Base-by-base conservation (phyloP, 139 green algal species). In the Chlamydomonas schloesseri region DNA sequence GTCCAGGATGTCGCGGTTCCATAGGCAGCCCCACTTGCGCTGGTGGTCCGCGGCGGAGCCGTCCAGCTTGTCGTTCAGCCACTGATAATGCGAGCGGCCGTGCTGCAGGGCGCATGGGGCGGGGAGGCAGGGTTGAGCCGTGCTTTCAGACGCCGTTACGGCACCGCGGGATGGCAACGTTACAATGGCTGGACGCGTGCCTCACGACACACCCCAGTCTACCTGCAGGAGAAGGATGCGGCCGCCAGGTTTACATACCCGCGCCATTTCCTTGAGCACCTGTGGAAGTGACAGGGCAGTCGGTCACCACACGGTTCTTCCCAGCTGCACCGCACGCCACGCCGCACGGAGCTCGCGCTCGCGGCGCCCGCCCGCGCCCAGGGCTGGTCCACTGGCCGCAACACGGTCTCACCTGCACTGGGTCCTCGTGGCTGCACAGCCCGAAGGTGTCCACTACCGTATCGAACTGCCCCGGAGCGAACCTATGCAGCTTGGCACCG, bases 1-100 rank as follows among this genome's bases (percentile, higher is more conserved):
- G 15, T 18, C 55, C 34, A 88, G 57, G 20, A 98, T 97, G 82
- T 97, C 93, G 33, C 90, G 77, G 87, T 98, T 97, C 94, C 94
- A 97, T 69, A 87, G 89, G 89, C 95, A 98, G 20, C 95, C 95
- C 95, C 95, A 98, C 29, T 95, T 94, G 29, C 33, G 14, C 28
- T 88, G 57, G 79, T 98, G 95, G 64, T 87, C n/a, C 0, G 67
- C 57, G 2, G 84, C 84, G 1, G 62, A 80, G 8, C 69, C 50
- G 70, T 90, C 87, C 64, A 92, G 73, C 55, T 64, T 68, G 10
- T 36, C n/a, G 83, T 93, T 93, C 58, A 83, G 73, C 87, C 80
- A 90, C 28, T 83, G 42, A 42, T 86, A 90, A 58, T 87, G 23
- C 2, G 64, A 57, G 1, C 86, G 82, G 1, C 89, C 89, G 68